Conservation (phyloP, 2,329 filamentous ascomycete species). For the Pseudocercospora fuligena region DNA sequence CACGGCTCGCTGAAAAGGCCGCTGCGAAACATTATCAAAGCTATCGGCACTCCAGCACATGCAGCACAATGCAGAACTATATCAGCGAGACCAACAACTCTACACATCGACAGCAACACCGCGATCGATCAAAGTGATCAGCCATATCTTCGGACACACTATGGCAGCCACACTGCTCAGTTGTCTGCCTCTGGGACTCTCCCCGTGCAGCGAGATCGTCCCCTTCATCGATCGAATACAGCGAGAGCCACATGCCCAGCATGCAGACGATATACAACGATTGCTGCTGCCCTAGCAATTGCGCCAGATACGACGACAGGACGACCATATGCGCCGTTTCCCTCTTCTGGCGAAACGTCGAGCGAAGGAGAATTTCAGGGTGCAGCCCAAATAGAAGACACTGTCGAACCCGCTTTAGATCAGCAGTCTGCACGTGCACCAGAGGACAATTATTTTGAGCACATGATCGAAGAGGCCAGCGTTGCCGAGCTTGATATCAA, state of each 20-base stretch:
- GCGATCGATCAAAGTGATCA: not conserved
- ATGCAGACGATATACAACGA: not conserved
- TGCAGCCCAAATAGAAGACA: not conserved
- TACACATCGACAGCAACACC: not conserved
- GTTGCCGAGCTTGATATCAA: not conserved
- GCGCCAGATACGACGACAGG: not conserved
- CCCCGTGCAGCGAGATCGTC: not conserved
- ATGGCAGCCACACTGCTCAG: not conserved
- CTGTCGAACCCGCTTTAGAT: not conserved
- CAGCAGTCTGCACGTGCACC: not conserved
- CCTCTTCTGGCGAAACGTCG: not conserved
- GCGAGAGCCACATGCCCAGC: not conserved
- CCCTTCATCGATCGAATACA: not conserved
- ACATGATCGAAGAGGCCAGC: not conserved
- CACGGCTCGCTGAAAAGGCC: constrained; percentile 28
- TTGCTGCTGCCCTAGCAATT: not conserved
- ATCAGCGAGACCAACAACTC: not conserved
- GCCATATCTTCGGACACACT: not conserved
- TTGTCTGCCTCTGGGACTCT: not conserved
- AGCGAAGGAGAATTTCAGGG: not conserved
- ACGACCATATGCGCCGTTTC: not conserved
- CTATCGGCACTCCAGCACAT: constrained; percentile 21
- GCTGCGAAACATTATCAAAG: constrained; percentile 30
- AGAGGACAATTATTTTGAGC: not conserved
- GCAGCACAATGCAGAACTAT: not conserved